Base-by-base conservation (phyloP, 495 filamentous ascomycete species). In the Penicillium goetzii region DNA sequence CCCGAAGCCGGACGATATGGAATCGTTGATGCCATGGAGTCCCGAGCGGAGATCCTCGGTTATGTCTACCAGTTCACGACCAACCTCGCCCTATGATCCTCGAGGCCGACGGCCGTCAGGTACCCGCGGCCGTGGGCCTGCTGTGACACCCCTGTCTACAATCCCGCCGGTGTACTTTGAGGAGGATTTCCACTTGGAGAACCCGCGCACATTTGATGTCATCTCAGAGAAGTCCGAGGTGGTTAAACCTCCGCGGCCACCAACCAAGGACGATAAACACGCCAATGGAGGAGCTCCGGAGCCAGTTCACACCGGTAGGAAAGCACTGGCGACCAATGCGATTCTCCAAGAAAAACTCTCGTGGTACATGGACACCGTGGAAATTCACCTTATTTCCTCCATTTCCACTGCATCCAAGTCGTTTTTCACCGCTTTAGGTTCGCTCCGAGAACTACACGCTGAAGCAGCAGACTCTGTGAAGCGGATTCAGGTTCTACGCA, bases 321-420 rank as follows among this genome's bases (percentile, higher is more conserved):
- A 97, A 74, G 91, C 90, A 17, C 81, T 99, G 4, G 93, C 96
- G 36, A 97, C 93, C 0, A 99, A 99, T 78, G 95, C 95, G 1
- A 98, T 99, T 50, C 77, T 99, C n/a, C 95, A 99, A 72, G 95
- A 99, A 71, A 99, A 99, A 72, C 82, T 99, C 4, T 97, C 94
- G 2, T 99, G 95, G 95, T 99, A 99, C 68, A 97, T 99, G 95
- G 95, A 99, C 72, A 99, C 96, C 0, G 91, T 99, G 21, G 95
- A 99, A 70, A 91, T 98, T 55, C 95, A 99, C 72, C 83, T 99
- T 10, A 98, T 99, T 60, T 93, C 91, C 3, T 96, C 93, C 0
- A 98, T 99, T 23, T 97, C 94, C 2, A 93, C 89, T 0, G 95
- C 96, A 1, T 97, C 93, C 1, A 91, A 91, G 9, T 97, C 93